Base-by-base conservation (phyloP, 2,329 filamentous ascomycete genomes). In the Cytospora piceicola region DNA sequence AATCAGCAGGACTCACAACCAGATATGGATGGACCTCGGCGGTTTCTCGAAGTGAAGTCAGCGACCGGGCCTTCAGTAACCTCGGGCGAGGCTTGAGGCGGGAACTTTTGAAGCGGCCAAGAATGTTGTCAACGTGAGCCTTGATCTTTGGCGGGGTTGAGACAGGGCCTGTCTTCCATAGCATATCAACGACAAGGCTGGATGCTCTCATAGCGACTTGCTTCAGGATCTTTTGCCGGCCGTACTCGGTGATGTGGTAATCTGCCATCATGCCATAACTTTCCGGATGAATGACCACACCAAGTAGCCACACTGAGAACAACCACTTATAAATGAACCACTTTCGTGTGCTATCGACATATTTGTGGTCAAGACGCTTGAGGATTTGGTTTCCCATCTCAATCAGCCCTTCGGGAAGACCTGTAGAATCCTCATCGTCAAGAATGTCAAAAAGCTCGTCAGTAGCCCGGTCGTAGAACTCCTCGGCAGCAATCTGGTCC, bases 261-360 rank as follows among this genome's bases (percentile, higher is more conserved):
- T 96, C 92, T 64, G 92, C 86, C 81, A 98, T 89, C 80, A 91
- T 87, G 63, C 87, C 86, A 70, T 88, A 84, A 61, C 84, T 93
- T 84, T 99, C 95, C 14, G 95, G 95, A 73, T 95, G 91, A 57
- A 93, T 91, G 73, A 98, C 87, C 61, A 93, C 90, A 71, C 91
- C 90, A 56, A 92, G 85, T 42, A 98, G 82, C 77, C 95, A 97
- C 60, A 90, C 90, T 69, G 93, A 91, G 76, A 98, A 97, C 68
- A 97, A 89, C 88, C 94, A 99, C 74, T 94, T 91, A 72, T 90
- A 92, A 69, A 97, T 89, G 70, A 98, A 85, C 81, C 94, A 96
- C 71, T 88, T 88, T 68, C 93, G 88, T 49, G 93, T 93, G 70
- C 87, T 88, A 70, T 91, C 89, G 68, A 91, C 88, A 69, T 86